These are phyloP conservation scores for Penicillium olsonii DNA, from an alignment of 2,329 filamentous ascomycete species.

Conservation along the genomic window DNA sequence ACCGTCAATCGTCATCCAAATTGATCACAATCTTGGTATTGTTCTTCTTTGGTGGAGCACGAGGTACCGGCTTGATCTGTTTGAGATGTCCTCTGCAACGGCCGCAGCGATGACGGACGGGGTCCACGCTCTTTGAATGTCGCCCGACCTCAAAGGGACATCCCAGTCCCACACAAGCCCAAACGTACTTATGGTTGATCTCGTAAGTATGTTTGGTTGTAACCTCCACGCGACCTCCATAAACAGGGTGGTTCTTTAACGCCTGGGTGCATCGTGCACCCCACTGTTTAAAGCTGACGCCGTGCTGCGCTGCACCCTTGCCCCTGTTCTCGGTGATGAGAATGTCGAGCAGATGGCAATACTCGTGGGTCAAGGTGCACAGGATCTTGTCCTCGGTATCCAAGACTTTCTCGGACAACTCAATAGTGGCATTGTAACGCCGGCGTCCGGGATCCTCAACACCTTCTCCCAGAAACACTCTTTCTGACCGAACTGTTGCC, in stretches of 20 bases:
- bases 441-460: slow-evolving; percentile 17
- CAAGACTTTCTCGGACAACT: slow-evolving; percentile 86
- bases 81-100: slow-evolving; percentile 68
- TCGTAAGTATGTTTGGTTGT: slow-evolving; percentile 88
- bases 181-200: slow-evolving; percentile 91
- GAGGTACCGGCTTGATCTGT: slow-evolving; percentile 78
- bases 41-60: slow-evolving; percentile 41
- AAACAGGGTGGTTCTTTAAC: slow-evolving; percentile 53
- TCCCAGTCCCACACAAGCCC: slow-evolving; percentile 62
- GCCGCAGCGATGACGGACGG: slow-evolving; percentile 70
- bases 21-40: neutral
- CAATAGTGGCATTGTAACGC: slow-evolving; percentile 72
- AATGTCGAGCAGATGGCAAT: slow-evolving; percentile 90
- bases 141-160: slow-evolving; percentile 76
- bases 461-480: slow-evolving; percentile 5
- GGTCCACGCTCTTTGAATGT: slow-evolving; percentile 83
- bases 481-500: slow-evolving; percentile 54
- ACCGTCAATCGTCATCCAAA: neutral
- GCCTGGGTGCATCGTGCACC: slow-evolving; percentile 41
- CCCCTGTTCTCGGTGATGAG: slow-evolving; percentile 71
- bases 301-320: slow-evolving; percentile 61
- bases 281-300: slow-evolving; percentile 80
- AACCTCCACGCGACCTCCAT: slow-evolving; percentile 63
- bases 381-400: slow-evolving; percentile 73
- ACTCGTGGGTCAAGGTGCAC: slow-evolving; percentile 94